Percentiles rank a stretch among this genome's conserved stretches.
Evolutionary conservation across 768 basidiomycete genomes (phyloP).

Genomic region (Astraeus odoratus): DNA sequence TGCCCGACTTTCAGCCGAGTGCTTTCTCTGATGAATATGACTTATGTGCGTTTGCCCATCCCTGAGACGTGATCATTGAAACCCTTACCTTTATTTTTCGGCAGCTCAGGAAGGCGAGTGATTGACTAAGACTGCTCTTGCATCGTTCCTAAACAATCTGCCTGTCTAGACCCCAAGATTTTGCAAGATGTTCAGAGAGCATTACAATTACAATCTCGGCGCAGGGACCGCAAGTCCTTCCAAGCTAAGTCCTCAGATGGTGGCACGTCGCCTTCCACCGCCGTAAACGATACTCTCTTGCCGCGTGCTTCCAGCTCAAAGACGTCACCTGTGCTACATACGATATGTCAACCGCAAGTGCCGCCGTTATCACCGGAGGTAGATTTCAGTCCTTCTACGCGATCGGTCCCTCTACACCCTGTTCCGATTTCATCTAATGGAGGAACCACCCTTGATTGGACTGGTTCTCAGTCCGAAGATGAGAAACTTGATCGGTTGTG

Average conservation of each 20-base stretch:
- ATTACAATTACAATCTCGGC: conserved; percentile 62
- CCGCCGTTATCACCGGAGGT: conserved; percentile 36
- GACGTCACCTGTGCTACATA: conserved; percentile 8
- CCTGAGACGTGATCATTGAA: conserved; percentile 1
- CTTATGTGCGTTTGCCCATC: conserved; percentile 46
- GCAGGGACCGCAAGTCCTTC: conserved; percentile 52
- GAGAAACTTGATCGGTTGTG: conserved; percentile 56
- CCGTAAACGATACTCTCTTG: conserved; percentile 20
- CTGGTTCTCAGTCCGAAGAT: conserved; percentile 46
- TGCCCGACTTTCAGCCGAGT: conserved; percentile 31
- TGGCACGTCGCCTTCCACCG: conserved; percentile 19
- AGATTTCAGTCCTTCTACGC: conserved; percentile 65
- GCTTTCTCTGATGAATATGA: conserved; percentile 74
- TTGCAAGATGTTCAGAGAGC: conserved; percentile 77
- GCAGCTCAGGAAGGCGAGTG: conserved; percentile 69
- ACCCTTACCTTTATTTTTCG: conserved; percentile 2
- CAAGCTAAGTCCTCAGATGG: conserved; percentile 12
- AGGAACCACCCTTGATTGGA: conserved; percentile 70
- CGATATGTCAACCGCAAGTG: conserved; percentile 17
- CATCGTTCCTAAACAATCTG: conserved; percentile 9
- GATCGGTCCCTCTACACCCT: conserved; percentile 45
- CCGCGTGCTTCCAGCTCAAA: conserved; percentile 29
- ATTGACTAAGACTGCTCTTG: conserved; percentile 2
- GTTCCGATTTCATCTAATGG: conserved; percentile 64
- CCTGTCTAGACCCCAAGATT: conserved; percentile 60